Base-by-base conservation (phyloP, 441 rosid genomes). In the Arabidopsis lyrata region DNA sequence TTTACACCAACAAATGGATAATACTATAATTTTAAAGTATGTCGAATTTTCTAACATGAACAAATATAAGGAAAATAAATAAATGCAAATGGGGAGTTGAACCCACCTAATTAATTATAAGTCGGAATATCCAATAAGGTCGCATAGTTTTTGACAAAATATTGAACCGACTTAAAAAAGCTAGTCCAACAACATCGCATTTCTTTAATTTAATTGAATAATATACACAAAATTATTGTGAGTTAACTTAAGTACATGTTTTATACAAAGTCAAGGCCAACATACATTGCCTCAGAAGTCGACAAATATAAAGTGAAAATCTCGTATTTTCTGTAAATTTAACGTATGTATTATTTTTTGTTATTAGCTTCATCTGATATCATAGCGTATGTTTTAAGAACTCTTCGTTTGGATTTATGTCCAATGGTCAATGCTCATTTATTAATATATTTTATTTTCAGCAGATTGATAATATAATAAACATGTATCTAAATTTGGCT, bases 171-270 rank as follows among this genome's bases (percentile, higher is more conserved):
- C 49, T 57, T 48, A 24, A 22, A 24, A 22, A 48, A 48, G 66
- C 58, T 57, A 67, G 78, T 59, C 73, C 62, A 74, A 35, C 78
- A 41, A 74, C 48, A 50, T 66, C 8, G 45, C 57, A 57, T 5
- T 38, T 49, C 20, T 67, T 52, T 41, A 9, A 8, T 39, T 41
- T 63, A 44, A 35, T 16, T 34, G 34, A 57, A n/a, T n/a, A 52
- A 14, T 50, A 29, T 35, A 36, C 41, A 73, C 27, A 54, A 34
- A 22, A 22, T n/a, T 55, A 34, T 7, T 64, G 39, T 16, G 12
- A 54, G 18, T 42, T 20, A n/a, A n/a, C n/a, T n/a, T n/a, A 5
- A 20, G 7, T 42, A 24, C 22, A 54, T 20, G 49, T 52, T 63
- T 3, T 14, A 72, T 54, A 34, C 11, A 34, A 63, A 63, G 47